phyloP scores from a whole-genome alignment of 192 early-diverging fungal genomes.

The Coemansia sp. region DNA sequence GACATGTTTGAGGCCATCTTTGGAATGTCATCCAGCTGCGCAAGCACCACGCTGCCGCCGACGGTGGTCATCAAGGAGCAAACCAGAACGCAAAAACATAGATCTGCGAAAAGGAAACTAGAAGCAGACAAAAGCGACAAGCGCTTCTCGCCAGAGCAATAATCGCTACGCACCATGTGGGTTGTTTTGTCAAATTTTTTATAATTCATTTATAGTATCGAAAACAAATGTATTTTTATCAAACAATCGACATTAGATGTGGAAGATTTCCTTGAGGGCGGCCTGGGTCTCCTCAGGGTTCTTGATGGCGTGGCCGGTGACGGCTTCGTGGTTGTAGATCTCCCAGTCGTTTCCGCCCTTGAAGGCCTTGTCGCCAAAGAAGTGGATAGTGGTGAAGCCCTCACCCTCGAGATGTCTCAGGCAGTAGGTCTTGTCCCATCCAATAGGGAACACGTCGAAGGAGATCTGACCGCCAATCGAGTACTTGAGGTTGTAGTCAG shows the following conservation, averaged over 20 bases:
- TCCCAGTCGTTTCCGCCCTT: slow-evolving; percentile 98
- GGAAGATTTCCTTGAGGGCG: slow-evolving; percentile 78
- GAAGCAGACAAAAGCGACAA: neutral
- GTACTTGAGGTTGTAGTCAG: slow-evolving; percentile 84
- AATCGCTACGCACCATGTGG: neutral
- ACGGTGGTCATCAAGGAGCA: slow-evolving; percentile 37
- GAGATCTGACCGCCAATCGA: slow-evolving; percentile 99
- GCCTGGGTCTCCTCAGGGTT: slow-evolving; percentile 81
- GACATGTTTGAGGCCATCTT: slow-evolving; percentile 40
- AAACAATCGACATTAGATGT: slow-evolving; percentile 14
- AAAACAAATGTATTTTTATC: slow-evolving; percentile 1
- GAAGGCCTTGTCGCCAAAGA: slow-evolving; percentile 99
- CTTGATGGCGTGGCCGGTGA: slow-evolving; percentile 85
- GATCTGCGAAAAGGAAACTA: slow-evolving; percentile 13
- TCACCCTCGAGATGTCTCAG: slow-evolving; percentile 84
- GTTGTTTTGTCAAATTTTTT: neutral
- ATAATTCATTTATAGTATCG: neutral
- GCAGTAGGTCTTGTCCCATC: slow-evolving; percentile 99
- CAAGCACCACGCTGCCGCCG: slow-evolving; percentile 4
- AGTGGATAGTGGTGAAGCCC: slow-evolving; percentile 88
- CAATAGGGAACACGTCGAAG: slow-evolving; percentile 97
- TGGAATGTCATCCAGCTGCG: slow-evolving; percentile 19
- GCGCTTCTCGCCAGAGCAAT: neutral
- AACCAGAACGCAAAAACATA: slow-evolving; percentile 5
- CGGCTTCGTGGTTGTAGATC: slow-evolving; percentile 78